Evolutionary conservation across 2,329 filamentous ascomycete species (phyloP).

Genomic region (Pseudogymnoascus sp.): DNA sequence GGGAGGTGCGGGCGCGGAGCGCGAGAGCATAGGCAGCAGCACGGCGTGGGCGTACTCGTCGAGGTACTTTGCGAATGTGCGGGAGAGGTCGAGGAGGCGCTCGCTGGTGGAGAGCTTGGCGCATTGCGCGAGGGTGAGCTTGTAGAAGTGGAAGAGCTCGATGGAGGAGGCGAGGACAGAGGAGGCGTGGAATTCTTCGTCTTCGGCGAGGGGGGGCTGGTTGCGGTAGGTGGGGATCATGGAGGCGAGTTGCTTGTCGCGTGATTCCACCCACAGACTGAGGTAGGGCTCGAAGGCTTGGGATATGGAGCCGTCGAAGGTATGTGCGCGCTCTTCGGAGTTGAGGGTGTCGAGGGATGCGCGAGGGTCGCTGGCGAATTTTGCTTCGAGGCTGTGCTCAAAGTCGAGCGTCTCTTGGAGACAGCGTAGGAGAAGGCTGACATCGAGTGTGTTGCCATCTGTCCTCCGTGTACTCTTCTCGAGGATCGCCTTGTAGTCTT

Average conservation of each 20-base stretch:
- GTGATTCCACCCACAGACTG: constrained; percentile 92
- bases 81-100: constrained; percentile 73
- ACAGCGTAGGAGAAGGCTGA: constrained; percentile 79
- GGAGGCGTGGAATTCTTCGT: constrained; percentile 88
- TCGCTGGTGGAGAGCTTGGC: constrained; percentile 91
- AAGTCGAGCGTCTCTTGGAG: constrained; percentile 95
- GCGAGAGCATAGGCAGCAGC: constrained; percentile 59
- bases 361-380: constrained; percentile 64
- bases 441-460: constrained; percentile 74
- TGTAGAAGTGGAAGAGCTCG: constrained; percentile 95
- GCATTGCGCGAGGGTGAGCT: constrained; percentile 84
- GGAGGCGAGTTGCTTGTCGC: constrained; percentile 75
- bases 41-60: constrained; percentile 95
- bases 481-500: constrained; percentile 90
- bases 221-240: constrained; percentile 83
- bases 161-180: constrained; percentile 89
- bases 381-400: constrained; percentile 79
- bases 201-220: constrained; percentile 68
- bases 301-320: constrained; percentile 84
- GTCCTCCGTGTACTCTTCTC: constrained; percentile 74
- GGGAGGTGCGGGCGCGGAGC: constrained; percentile 35
- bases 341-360: constrained; percentile 85
- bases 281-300: constrained; percentile 96
- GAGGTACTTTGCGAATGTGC: constrained; percentile 81
- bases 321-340: constrained; percentile 63